phyloP scores from a whole-genome alignment of 1,284 basidiomycete species.

The Moniliophthora roreri region DNA sequence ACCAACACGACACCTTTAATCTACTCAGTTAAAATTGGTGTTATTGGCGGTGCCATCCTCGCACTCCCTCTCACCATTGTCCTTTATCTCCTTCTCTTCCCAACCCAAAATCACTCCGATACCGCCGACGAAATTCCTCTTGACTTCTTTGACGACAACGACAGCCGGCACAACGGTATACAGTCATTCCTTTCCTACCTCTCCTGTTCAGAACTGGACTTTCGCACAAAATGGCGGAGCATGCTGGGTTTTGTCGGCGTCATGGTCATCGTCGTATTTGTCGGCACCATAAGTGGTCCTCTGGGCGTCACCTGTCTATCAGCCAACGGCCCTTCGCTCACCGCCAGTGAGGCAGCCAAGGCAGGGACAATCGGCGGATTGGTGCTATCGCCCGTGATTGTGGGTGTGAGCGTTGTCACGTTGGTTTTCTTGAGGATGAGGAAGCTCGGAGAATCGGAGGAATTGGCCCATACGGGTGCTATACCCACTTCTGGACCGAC shows the following conservation, averaged over 20 bases:
- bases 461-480: no score
- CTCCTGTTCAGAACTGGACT: not conserved
- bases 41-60: conserved; percentile 30
- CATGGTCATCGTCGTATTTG: conserved; percentile 18
- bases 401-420: not conserved
- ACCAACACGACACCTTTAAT: conserved; percentile 17
- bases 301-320: conserved; percentile 27
- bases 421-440: not conserved
- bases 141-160: conserved; percentile 32
- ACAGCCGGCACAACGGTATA: conserved; percentile 1
- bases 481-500: no score
- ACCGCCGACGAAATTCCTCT: conserved; percentile 13
- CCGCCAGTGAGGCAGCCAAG: not conserved
- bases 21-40: conserved; percentile 30
- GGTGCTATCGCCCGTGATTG: conserved; percentile 1
- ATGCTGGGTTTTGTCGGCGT: conserved; percentile 18
- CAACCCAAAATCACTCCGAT: conserved; percentile 17
- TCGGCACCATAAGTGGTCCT: conserved; percentile 26
- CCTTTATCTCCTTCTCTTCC: conserved; percentile 26
- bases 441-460: no score
- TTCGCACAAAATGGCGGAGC: conserved; percentile 8
- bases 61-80: conserved; percentile 26
- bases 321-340: not conserved
- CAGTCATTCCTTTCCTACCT: not conserved
- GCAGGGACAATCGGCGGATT: not conserved